phyloP scores from a whole-genome alignment of 2,329 filamentous ascomycete species.

The Cytospora schulzeri region DNA sequence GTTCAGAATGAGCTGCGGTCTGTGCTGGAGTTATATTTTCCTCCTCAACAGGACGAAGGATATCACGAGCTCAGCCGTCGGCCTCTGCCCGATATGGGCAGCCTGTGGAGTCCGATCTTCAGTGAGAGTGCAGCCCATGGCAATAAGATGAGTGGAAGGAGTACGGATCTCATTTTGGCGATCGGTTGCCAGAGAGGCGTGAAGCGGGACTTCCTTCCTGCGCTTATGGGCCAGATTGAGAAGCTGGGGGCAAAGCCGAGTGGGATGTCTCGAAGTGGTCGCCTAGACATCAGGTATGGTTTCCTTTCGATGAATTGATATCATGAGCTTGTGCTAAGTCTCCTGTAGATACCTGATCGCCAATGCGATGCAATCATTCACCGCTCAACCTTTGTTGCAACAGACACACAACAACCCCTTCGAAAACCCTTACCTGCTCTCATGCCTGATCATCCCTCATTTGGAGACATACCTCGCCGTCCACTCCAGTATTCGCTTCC shows the following conservation, averaged over 20 bases:
- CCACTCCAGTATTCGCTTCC: conserved; percentile 55
- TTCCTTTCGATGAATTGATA: neutral
- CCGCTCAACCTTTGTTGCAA: conserved; percentile 51
- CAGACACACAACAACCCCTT: conserved; percentile 58
- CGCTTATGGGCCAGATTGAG: conserved; percentile 56
- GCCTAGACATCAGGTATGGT: conserved; percentile 60
- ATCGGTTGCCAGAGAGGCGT: conserved; percentile 60
- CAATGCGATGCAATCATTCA: conserved; percentile 62
- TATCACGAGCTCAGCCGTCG: conserved; percentile 53
- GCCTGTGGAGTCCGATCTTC: conserved; percentile 57
- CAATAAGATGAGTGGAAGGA: conserved; percentile 38
- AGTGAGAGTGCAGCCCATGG: conserved; percentile 40
- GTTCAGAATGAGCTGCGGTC: conserved; percentile 61
- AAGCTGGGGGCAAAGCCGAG: conserved; percentile 54
- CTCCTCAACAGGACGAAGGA: conserved; percentile 45
- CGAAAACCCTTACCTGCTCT: conserved; percentile 55
- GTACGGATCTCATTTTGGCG: conserved; percentile 61
- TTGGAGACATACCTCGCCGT: conserved; percentile 61
- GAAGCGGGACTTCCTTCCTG: conserved; percentile 49
- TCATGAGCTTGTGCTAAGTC: neutral
- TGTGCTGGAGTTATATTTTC: conserved; percentile 54
- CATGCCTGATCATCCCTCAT: conserved; percentile 61
- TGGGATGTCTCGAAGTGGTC: conserved; percentile 54
- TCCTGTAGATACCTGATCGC: conserved; percentile 58
- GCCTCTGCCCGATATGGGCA: conserved; percentile 51